These are phyloP conservation scores for Plasmodium fragile DNA, from an alignment of 169 alveolate species.

Conservation along the genomic window DNA sequence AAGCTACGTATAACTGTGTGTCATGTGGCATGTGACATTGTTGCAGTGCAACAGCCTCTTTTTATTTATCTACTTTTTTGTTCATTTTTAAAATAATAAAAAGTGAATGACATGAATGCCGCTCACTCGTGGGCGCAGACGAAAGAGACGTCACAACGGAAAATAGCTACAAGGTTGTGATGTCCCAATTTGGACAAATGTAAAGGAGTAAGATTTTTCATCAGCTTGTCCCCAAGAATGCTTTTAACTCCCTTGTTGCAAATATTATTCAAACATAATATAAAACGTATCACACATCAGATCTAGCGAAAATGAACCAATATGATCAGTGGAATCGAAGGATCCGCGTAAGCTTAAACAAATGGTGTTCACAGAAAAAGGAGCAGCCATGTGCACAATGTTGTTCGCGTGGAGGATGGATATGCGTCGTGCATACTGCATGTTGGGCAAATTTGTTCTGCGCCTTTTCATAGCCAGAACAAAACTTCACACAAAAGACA, in stretches of 20 bases:
- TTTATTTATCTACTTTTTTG: neutral
- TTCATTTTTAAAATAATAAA: neutral
- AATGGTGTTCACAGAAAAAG: neutral
- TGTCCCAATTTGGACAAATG: neutral
- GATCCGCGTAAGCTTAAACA: constrained; percentile 38
- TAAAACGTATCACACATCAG: neutral
- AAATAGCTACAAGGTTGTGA: neutral
- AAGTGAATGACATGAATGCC: neutral
- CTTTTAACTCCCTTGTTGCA: neutral
- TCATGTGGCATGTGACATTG: no score
- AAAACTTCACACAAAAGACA: neutral
- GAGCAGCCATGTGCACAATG: constrained; percentile 13
- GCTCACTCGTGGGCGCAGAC: neutral
- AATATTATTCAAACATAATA: neutral
- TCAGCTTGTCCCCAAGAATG: neutral
- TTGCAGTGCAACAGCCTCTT: neutral
- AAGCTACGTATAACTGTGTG: neutral
- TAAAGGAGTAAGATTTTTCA: neutral
- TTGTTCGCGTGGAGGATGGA: constrained; percentile 2
- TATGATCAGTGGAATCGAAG: constrained; percentile 72
- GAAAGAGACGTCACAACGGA: neutral
- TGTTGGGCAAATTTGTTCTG: constrained; percentile 18
- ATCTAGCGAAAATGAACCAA: constrained; percentile 45
- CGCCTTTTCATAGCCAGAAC: neutral
- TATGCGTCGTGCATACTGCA: constrained; percentile 24